phyloP scores from a whole-genome alignment of 495 filamentous ascomycete genomes.

The Annulohypoxylon stygium region DNA sequence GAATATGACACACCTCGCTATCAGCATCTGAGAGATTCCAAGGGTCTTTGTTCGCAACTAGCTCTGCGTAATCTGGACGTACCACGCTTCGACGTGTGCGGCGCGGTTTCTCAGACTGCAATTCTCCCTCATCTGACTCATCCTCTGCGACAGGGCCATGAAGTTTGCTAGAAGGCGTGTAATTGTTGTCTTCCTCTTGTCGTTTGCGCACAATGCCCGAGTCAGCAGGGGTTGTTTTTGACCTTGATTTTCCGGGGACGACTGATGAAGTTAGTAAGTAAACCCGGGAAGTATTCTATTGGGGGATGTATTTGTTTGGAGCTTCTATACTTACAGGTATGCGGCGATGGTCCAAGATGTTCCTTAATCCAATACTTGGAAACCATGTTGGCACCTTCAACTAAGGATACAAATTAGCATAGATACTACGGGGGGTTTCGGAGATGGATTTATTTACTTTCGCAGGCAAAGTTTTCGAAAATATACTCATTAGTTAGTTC shows the following conservation, averaged over 20 bases:
- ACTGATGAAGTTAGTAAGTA: slow-evolving; percentile 22
- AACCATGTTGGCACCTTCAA: slow-evolving; percentile 46
- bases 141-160: slow-evolving; percentile 14
- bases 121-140: slow-evolving; percentile 33
- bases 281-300: not conserved
- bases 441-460: slow-evolving; percentile 31
- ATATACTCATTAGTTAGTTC: slow-evolving; percentile 50
- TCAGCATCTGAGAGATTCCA: slow-evolving; percentile 46
- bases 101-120: slow-evolving; percentile 43
- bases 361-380: slow-evolving; percentile 52
- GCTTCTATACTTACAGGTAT: slow-evolving; percentile 44
- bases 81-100: slow-evolving; percentile 42
- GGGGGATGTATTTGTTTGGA: not conserved
- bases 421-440: not conserved
- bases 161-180: slow-evolving; percentile 27
- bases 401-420: slow-evolving; percentile 31
- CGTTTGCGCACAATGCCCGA: slow-evolving; percentile 11
- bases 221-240: slow-evolving; percentile 29
- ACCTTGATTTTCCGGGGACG: slow-evolving; percentile 39
- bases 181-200: slow-evolving; percentile 40
- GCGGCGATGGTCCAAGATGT: slow-evolving; percentile 45
- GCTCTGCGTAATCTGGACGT: slow-evolving; percentile 50
- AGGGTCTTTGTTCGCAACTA: slow-evolving; percentile 49
- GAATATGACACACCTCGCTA: slow-evolving; percentile 33
- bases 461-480: slow-evolving; percentile 48